Percentiles rank a stretch among this genome's conserved stretches.
These are phyloP conservation scores for Blastobotrys buckinghamii DNA, from an alignment of 1,139 yeast genomes.

Conservation along the genomic window DNA sequence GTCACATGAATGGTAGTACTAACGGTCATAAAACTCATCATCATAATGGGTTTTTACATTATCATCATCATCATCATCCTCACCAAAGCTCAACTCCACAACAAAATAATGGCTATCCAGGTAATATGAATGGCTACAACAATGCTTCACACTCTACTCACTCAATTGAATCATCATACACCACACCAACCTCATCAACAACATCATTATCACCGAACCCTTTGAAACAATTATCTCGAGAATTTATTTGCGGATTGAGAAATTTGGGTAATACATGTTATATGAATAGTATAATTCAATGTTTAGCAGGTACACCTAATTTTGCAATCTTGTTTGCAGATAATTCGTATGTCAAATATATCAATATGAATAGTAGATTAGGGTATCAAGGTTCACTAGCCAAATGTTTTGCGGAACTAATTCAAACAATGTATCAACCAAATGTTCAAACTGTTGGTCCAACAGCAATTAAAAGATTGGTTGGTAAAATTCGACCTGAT, in stretches of 20 bases:
- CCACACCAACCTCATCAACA: not conserved
- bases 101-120: too few species aligned
- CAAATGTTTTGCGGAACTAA: slow-evolving; percentile 57
- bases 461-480: slow-evolving; percentile 66
- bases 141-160: not conserved
- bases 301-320: slow-evolving; percentile 83
- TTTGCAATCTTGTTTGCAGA: slow-evolving; percentile 60
- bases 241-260: slow-evolving; percentile 53
- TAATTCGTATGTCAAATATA: slow-evolving; percentile 56
- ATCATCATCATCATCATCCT: too few species aligned
- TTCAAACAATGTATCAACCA: slow-evolving; percentile 34
- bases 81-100: too few species aligned
- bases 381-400: slow-evolving; percentile 86
- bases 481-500: slow-evolving; percentile 75
- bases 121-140: too few species aligned
- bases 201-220: not conserved
- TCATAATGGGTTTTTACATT: too few species aligned
- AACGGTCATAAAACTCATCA: too few species aligned
- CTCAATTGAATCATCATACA: not conserved
- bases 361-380: slow-evolving; percentile 72
- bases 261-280: slow-evolving; percentile 94
- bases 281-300: slow-evolving; percentile 95
- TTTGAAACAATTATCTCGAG: slow-evolving; percentile 11
- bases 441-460: slow-evolving; percentile 43
- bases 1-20: too few species aligned